Evolutionary conservation across 768 basidiomycete genomes (phyloP).

Genomic region (Lactarius trivialis): DNA sequence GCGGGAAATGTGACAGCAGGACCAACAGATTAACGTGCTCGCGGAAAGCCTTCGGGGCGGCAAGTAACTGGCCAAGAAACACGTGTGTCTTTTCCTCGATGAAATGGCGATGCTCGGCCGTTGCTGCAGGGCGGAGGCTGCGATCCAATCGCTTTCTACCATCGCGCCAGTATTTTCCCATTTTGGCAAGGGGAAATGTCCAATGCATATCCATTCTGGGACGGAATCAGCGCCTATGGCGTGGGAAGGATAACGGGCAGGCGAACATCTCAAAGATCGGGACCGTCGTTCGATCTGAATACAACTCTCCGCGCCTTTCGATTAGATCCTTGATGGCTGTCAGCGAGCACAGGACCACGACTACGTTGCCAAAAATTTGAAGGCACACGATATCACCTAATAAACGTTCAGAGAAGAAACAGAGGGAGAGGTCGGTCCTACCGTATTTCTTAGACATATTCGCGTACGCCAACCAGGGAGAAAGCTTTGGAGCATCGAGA

Average conservation of each 20-base stretch:
- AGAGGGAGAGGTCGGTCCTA: neutral
- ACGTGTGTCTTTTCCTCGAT: conserved; percentile 9
- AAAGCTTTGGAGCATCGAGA: neutral
- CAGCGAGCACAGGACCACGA: neutral
- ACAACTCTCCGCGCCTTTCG: neutral
- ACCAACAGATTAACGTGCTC: neutral
- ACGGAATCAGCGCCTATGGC: too few species aligned
- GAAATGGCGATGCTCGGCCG: neutral
- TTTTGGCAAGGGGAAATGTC: neutral
- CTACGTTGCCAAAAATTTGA: neutral
- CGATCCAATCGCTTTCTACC: neutral
- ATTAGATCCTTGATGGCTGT: neutral
- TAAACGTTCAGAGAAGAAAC: neutral
- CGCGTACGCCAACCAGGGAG: conserved; percentile 2
- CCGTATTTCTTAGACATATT: conserved; percentile 8
- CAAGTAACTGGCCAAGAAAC: neutral
- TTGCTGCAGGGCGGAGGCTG: conserved; percentile 1
- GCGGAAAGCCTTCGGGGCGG: neutral
- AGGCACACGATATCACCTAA: conserved; percentile 2
- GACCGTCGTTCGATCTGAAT: conserved; percentile 5
- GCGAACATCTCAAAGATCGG: conserved; percentile 7
- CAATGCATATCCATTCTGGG: neutral
- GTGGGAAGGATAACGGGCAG: neutral
- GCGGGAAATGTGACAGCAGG: too few species aligned
- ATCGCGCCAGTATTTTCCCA: conserved; percentile 5